Evolutionary conservation across 2,329 filamentous ascomycete genomes (phyloP).

Genomic region (Aspergillus persii): DNA sequence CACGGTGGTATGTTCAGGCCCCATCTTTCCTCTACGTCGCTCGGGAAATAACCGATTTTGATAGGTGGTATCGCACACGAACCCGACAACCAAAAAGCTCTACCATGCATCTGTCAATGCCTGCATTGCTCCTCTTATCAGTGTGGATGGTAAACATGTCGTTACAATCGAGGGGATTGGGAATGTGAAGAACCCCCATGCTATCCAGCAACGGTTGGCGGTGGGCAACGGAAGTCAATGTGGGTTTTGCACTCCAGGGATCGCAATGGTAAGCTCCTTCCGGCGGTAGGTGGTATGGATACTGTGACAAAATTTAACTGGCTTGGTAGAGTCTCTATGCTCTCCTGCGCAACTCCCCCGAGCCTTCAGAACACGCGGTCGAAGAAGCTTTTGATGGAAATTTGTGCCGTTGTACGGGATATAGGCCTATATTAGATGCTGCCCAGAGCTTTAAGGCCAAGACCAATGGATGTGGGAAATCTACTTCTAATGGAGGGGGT

Average conservation of each 20-base stretch:
- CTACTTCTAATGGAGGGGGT: conserved; percentile 56
- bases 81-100: conserved; percentile 85
- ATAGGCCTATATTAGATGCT: conserved; percentile 88
- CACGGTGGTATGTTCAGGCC: conserved; percentile 20
- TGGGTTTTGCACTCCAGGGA: conserved; percentile 94
- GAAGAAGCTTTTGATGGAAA: conserved; percentile 98
- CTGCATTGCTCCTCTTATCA: conserved; percentile 87
- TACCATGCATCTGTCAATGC: conserved; percentile 98
- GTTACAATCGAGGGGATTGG: conserved; percentile 97
- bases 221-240: conserved; percentile 91
- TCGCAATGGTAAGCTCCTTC: conserved; percentile 68
- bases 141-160: conserved; percentile 95
- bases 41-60: conserved; percentile 11
- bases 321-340: conserved; percentile 75
- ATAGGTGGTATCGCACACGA: conserved; percentile 81
- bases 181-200: conserved; percentile 80
- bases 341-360: conserved; percentile 77
- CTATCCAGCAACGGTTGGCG: conserved; percentile 85
- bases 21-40: too few species aligned
- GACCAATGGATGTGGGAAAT: conserved; percentile 56
- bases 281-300: neutral
- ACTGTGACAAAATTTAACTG: conserved; percentile 5
- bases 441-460: conserved; percentile 71
- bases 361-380: conserved; percentile 75
- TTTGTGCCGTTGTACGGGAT: conserved; percentile 91